A percentile compares a stretch with the other conserved stretches of the same genome.
These are phyloP conservation scores for Aspergillus sp. DNA, from an alignment of 2,329 filamentous ascomycete genomes.

Conservation along the genomic window DNA sequence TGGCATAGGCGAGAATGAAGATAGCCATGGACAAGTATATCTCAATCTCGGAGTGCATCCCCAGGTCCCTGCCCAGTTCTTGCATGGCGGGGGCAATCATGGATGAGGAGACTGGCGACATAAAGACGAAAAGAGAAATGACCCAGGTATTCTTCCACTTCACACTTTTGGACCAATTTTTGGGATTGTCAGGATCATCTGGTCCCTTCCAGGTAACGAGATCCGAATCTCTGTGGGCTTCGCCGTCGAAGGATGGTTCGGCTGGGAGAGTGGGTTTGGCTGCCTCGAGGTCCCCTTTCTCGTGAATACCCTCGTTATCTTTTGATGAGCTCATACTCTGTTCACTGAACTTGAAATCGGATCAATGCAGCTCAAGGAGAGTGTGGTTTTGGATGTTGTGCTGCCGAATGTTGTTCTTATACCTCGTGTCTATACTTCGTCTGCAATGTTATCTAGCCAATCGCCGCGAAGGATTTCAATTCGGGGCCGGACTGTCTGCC, in stretches of 20 bases:
- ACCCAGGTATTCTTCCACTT: conserved; percentile 58
- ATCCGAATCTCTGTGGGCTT: conserved; percentile 1
- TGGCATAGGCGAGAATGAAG: conserved; percentile 53
- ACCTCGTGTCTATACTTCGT: not conserved
- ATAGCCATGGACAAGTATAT: conserved; percentile 49
- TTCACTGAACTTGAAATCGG: not conserved
- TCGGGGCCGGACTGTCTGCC: not conserved
- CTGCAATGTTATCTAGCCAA: not conserved
- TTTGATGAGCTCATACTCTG: too few relatives aligned
- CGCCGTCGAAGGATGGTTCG: not conserved
- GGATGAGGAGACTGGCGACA: conserved; percentile 61
- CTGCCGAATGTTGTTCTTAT: not conserved
- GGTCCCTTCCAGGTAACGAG: conserved; percentile 25
- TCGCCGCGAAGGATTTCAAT: not conserved
- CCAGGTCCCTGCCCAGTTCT: conserved; percentile 51
- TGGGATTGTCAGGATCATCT: conserved; percentile 45
- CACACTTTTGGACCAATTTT: conserved; percentile 54
- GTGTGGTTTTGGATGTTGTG: not conserved
- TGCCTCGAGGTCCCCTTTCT: not conserved
- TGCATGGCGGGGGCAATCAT: conserved; percentile 55
- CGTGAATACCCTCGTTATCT: not conserved
- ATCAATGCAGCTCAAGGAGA: not conserved
- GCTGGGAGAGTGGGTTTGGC: not conserved
- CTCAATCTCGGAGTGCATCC: conserved; percentile 46
- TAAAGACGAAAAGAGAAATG: conserved; percentile 57